phyloP scores from a whole-genome alignment of 257 asterid species.

The Solanum chilense region DNA sequence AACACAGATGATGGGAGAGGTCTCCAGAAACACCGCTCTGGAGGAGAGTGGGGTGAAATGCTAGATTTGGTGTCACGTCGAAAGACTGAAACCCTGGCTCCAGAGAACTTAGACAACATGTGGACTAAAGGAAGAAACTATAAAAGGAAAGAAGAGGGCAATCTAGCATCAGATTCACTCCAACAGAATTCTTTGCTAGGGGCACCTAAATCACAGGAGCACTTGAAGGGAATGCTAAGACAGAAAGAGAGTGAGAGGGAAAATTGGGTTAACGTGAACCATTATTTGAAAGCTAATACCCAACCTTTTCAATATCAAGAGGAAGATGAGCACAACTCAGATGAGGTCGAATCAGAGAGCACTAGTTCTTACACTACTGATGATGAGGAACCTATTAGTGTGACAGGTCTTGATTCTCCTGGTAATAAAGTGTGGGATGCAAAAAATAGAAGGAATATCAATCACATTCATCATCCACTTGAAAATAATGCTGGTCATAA shows the following conservation, averaged over 20 bases:
- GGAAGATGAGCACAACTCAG: slow-evolving; percentile 43
- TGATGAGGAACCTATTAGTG: slow-evolving; percentile 55
- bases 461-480: slow-evolving; percentile 90
- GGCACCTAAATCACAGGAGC: slow-evolving; percentile 33
- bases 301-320: slow-evolving; percentile 20
- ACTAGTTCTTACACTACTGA: slow-evolving; percentile 54
- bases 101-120: slow-evolving; percentile 92
- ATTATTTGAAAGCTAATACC: slow-evolving; percentile 5
- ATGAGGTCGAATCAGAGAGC: slow-evolving; percentile 58
- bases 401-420: slow-evolving; percentile 86
- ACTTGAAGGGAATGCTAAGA: slow-evolving; percentile 21
- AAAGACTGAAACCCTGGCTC: slow-evolving; percentile 76
- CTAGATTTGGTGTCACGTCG: slow-evolving; percentile 64
- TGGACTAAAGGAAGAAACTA: slow-evolving; percentile 93
- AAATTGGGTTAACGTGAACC: background rate
- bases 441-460: slow-evolving; percentile 59
- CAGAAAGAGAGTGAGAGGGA: slow-evolving; percentile 25
- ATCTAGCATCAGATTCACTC: slow-evolving; percentile 21
- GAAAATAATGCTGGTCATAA: slow-evolving; percentile 50
- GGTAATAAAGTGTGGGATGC: slow-evolving; percentile 89
- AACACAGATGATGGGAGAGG: slow-evolving; percentile 41
- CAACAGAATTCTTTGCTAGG: slow-evolving; percentile 27
- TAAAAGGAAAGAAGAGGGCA: slow-evolving; percentile 38
- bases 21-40: slow-evolving; percentile 40
- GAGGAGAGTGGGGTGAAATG: slow-evolving; percentile 85